Evolutionary conservation across 176 grass and related monocot genomes (phyloP).

Genomic region (Dactylis glomerata): DNA sequence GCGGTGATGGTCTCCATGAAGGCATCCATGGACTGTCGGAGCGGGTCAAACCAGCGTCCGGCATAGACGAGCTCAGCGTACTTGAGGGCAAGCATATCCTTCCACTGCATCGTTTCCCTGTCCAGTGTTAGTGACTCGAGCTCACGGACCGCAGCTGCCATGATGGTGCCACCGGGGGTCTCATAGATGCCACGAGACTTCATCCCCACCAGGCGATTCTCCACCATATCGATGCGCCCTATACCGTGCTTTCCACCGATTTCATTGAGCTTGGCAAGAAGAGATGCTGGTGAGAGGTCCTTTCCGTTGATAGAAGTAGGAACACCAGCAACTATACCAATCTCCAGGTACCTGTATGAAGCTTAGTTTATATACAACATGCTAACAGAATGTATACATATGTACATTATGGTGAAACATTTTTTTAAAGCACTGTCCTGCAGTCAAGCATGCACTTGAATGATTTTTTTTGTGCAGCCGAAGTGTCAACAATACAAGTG

Average conservation of each 20-base stretch:
- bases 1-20: slow-evolving; percentile 72
- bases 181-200: slow-evolving; percentile 90
- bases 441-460: not conserved
- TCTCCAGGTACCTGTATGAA: slow-evolving; percentile 66
- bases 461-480: not conserved
- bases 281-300: slow-evolving; percentile 64
- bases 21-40: slow-evolving; percentile 57
- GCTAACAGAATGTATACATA: slow-evolving; percentile 2
- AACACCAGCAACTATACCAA: slow-evolving; percentile 67
- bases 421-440: not conserved
- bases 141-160: slow-evolving; percentile 66
- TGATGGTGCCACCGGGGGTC: slow-evolving; percentile 92
- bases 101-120: slow-evolving; percentile 69
- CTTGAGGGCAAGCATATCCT: slow-evolving; percentile 73
- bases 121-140: slow-evolving; percentile 73
- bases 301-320: slow-evolving; percentile 83
- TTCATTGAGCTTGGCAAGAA: slow-evolving; percentile 75
- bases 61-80: slow-evolving; percentile 88
- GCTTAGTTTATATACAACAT: not conserved
- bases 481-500: not conserved
- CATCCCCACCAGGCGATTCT: slow-evolving; percentile 92
- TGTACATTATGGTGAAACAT: not conserved
- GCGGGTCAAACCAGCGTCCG: slow-evolving; percentile 79
- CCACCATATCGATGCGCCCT: slow-evolving; percentile 85
- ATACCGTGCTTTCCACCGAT: slow-evolving; percentile 82